Base-by-base conservation (phyloP, 768 basidiomycete species). In the Leccinellum albellum region DNA sequence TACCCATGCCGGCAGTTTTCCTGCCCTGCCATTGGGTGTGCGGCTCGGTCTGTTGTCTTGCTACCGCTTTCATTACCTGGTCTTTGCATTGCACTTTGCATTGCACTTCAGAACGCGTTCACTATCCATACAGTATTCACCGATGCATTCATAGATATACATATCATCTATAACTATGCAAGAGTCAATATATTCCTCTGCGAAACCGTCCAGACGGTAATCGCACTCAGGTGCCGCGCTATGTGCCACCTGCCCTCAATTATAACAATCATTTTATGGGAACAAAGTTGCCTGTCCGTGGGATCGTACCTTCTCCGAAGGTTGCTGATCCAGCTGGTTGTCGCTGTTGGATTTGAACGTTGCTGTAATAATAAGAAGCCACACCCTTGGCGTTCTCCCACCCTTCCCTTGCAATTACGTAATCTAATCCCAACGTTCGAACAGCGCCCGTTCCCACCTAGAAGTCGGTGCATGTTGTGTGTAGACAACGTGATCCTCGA, bases 101-200 rank as follows among this genome's bases (percentile, higher is more conserved):
- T 20, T 40, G 10, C 50, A 44, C 50, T 59, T 48, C n/a, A 42
- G 53, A 33, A 49, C 17, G 21, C 17, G 35, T 13, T 64, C 10
- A 23, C 21, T 55, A 55, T 45, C 17, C 37, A 17, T 54, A 51
- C 48, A 52, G 46, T 51, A 33, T 20, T 40, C 37, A 55, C 21
- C 23, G 23, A 23, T 21, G 6, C 44, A 15, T 45, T n/a, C 29
- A 63, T 67, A 60, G 55, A 65, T 53, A 51, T 40, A 35, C 23
- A 8, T 21, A 21, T 6, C 23, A 46, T 50, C 32, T 26, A 33
- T 47, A 40, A 47, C 10, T n/a, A 37, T 24, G 48, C 56, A 63
- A 45, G 23, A 28, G 8, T 20, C 3, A 10, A 40, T 31, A 31
- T 3, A n/a, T 55, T 4, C 6, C 15, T 31, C n/a, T 28, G 29